Evolutionary conservation across 2,329 filamentous ascomycete species (phyloP), one percentile per base, ranked within the genome.

Genomic region (Diaporthe nobilis): DNA sequence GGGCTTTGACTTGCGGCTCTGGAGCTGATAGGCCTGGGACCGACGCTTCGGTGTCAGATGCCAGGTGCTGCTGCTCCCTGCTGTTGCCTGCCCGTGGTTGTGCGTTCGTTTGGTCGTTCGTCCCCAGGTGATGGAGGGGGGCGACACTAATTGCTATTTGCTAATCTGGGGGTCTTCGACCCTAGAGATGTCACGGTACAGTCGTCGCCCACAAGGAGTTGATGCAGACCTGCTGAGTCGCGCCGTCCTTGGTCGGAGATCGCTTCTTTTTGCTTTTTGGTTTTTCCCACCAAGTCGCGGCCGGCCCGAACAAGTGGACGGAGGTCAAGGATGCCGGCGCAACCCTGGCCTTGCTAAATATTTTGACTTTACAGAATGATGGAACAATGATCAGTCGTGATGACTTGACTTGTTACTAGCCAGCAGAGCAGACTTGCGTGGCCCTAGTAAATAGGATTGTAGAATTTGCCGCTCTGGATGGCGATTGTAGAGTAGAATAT

Each of bases 31-130:
- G 73, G 73, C 61, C 60, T 63, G 58, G 39, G 42, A 49, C 68
- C 73, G 73, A 63, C 47, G 42, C 44, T 51, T 60, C 60, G 58
- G 74, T 75, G 74, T 75, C 74, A 75, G 74, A 73, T 75, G 74
- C 60, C 60, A 63, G 49, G 39, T 44, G 71, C 67, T 28, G 39
- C 51, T 31, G 75, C 72, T 72, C 39, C 72, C 44, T 77, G 72
- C 37, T 68, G 5, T 37, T 68, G 65, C 65, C 65, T 53, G 65
- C 65, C 61, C 47, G 65, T 12, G 44, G 47, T 25, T n/a, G 47
- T 53, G 31, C 47, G 47, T 68, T 68, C 47, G 65, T 68, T 53
- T 15, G 47, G 13, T 49, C 44, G 60, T 65, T 31, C 42, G 44
- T 25, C 20, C 44, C 20, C 20, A 51, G 31, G 31, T 10, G 31